Conservation (phyloP, 2,329 filamentous ascomycete genomes). For the Ramichloridium luteum region DNA sequence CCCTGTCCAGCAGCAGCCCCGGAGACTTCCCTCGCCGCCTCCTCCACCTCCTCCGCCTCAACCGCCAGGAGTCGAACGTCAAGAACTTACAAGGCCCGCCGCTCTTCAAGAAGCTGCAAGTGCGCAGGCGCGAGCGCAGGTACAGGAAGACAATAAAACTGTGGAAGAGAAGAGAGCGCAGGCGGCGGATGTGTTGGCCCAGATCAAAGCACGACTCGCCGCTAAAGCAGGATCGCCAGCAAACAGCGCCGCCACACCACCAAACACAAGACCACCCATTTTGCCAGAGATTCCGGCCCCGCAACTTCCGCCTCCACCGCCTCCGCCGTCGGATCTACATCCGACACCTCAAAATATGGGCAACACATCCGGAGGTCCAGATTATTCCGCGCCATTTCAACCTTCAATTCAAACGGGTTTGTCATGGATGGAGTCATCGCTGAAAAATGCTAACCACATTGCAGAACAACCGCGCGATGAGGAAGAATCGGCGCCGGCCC, state of each 20-base stretch:
- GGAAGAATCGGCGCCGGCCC: too few species aligned
- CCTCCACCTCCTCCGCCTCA: not conserved
- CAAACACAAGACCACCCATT: too few species aligned
- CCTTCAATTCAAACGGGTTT: not conserved
- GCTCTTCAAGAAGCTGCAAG: not conserved
- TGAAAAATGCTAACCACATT: not conserved
- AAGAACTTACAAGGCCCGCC: too few species aligned
- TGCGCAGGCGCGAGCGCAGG: not conserved
- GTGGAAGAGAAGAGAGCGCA: constrained; percentile 1
- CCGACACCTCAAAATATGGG: too few species aligned
- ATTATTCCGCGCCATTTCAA: not conserved
- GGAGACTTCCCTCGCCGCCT: not conserved
- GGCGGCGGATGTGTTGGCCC: not conserved
- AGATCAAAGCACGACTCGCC: not conserved
- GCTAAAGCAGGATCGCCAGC: too few species aligned
- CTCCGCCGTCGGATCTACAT: too few species aligned
- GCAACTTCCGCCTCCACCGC: too few species aligned
- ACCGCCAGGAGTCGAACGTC: not conserved
- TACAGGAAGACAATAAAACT: not conserved
- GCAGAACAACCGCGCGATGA: too few species aligned
- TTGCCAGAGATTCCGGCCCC: too few species aligned
- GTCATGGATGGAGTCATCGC: not conserved
- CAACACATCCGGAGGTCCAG: not conserved
- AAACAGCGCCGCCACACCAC: too few species aligned
- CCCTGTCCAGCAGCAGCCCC: too few species aligned